A percentile compares a stretch with the other conserved stretches of the same genome.
phyloP scores from a whole-genome alignment of 2,329 filamentous ascomycete genomes.

The Claviceps paspali region DNA sequence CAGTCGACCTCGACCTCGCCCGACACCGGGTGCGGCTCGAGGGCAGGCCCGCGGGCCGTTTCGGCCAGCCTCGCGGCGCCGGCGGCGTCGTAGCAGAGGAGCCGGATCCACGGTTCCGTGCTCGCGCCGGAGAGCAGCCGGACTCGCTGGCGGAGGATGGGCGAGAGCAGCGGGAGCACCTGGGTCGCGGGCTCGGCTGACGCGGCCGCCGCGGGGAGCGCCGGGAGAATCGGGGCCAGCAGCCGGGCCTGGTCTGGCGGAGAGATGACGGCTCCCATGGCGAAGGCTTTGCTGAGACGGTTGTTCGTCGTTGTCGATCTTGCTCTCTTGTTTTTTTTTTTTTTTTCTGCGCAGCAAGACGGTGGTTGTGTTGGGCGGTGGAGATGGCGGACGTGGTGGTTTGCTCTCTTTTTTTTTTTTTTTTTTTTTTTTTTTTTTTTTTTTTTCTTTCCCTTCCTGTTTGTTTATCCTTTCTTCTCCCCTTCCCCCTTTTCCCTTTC shows the following conservation, averaged over 20 bases:
- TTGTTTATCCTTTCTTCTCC: too few species aligned
- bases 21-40: constrained; percentile 70
- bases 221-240: constrained; percentile 41
- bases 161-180: constrained; percentile 45
- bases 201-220: constrained; percentile 42
- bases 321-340: too few species aligned
- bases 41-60: constrained; percentile 42
- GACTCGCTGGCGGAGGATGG: constrained; percentile 50
- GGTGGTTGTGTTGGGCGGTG: not conserved
- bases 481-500: too few species aligned
- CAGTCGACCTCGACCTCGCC: constrained; percentile 65
- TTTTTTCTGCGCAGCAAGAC: too few species aligned
- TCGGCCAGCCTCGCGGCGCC: constrained; percentile 42
- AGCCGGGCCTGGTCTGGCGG: constrained; percentile 31
- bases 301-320: too few species aligned
- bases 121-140: constrained; percentile 41
- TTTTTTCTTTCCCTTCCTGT: not conserved
- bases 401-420: too few species aligned
- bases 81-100: constrained; percentile 53
- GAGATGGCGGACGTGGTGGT: too few species aligned
- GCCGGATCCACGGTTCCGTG: constrained; percentile 55
- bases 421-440: not conserved
- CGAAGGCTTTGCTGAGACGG: too few species aligned
- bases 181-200: constrained; percentile 41
- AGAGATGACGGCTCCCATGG: constrained; percentile 19